These are phyloP conservation scores for Triadica sebifera DNA, from an alignment of 345 rosid genomes.

Conservation along the genomic window DNA sequence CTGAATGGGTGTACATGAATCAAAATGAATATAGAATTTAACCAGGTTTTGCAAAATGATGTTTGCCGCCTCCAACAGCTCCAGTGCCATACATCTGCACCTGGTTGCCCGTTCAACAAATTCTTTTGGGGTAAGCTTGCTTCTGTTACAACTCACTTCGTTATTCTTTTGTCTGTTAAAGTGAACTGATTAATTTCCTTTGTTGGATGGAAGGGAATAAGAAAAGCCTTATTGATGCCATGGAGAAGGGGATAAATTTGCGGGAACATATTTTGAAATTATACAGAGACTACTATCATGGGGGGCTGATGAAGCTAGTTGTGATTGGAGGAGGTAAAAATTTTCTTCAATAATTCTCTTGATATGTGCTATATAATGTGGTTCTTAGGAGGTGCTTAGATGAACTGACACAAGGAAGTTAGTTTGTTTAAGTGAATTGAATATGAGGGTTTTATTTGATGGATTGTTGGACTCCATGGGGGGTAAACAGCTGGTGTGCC, in stretches of 20 bases:
- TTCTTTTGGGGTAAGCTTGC: slow-evolving; percentile 82
- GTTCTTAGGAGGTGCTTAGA: slow-evolving; percentile 1
- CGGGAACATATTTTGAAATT: slow-evolving; percentile 65
- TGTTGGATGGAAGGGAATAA: slow-evolving; percentile 65
- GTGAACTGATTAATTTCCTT: slow-evolving; percentile 16
- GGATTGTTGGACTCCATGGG: neutral
- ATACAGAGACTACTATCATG: slow-evolving; percentile 69
- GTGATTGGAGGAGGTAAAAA: slow-evolving; percentile 93
- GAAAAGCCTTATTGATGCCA: slow-evolving; percentile 88
- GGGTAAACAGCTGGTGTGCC: neutral
- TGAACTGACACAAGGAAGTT: neutral
- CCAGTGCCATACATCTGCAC: slow-evolving; percentile 77
- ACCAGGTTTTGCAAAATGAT: slow-evolving; percentile 93
- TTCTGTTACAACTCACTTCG: slow-evolving; percentile 21
- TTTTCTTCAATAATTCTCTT: slow-evolving; percentile 12
- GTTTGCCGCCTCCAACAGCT: slow-evolving; percentile 89
- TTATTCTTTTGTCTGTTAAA: slow-evolving; percentile 15
- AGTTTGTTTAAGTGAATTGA: slow-evolving; percentile 11
- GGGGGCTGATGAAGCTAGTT: slow-evolving; percentile 92
- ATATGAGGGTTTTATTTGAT: neutral
- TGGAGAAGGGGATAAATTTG: slow-evolving; percentile 78
- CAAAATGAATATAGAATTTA: slow-evolving; percentile 63
- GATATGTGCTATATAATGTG: slow-evolving; percentile 3
- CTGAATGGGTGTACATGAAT: slow-evolving; percentile 19
- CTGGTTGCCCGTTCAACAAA: slow-evolving; percentile 71